Evolutionary conservation across 805 yeast genomes (phyloP).

Genomic region (Candida takata): DNA sequence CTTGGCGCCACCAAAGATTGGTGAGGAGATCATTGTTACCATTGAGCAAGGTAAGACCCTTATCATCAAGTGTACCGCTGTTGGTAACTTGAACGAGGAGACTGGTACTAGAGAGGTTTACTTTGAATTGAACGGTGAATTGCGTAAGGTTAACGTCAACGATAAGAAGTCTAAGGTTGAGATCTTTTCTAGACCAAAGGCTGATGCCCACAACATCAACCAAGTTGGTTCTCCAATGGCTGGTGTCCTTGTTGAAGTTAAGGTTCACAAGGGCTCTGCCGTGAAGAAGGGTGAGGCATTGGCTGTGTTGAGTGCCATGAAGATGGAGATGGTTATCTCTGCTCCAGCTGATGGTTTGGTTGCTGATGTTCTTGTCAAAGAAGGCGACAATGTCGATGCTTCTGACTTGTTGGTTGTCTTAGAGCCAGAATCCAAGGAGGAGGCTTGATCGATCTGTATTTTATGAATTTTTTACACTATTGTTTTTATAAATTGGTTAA

Average conservation of each 20-base stretch:
- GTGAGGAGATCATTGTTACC: slow-evolving; percentile 82
- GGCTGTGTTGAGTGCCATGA: slow-evolving; percentile 95
- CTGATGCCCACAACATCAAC: slow-evolving; percentile 76
- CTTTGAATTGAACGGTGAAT: slow-evolving; percentile 97
- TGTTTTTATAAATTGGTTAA: neutral
- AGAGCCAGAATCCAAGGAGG: slow-evolving; percentile 21
- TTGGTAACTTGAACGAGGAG: slow-evolving; percentile 78
- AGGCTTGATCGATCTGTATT: slow-evolving; percentile 4
- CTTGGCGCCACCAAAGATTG: slow-evolving; percentile 79
- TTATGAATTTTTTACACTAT: neutral
- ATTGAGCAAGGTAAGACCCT: slow-evolving; percentile 93
- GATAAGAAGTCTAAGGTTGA: slow-evolving; percentile 86
- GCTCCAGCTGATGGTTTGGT: slow-evolving; percentile 87
- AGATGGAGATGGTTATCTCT: slow-evolving; percentile 98
- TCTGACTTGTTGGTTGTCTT: slow-evolving; percentile 74
- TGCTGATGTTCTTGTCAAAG: slow-evolving; percentile 68
- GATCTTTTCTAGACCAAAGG: slow-evolving; percentile 82
- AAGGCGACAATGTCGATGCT: slow-evolving; percentile 95
- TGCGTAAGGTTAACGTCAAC: slow-evolving; percentile 88
- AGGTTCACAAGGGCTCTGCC: slow-evolving; percentile 78
- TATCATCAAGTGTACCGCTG: slow-evolving; percentile 84
- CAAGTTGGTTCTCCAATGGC: slow-evolving; percentile 99
- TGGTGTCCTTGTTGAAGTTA: slow-evolving; percentile 93
- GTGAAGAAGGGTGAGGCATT: slow-evolving; percentile 96
- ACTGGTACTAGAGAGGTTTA: slow-evolving; percentile 94